Base-by-base conservation (phyloP, 2,329 filamentous ascomycete species). In the Arthrobotrys musiformis region DNA sequence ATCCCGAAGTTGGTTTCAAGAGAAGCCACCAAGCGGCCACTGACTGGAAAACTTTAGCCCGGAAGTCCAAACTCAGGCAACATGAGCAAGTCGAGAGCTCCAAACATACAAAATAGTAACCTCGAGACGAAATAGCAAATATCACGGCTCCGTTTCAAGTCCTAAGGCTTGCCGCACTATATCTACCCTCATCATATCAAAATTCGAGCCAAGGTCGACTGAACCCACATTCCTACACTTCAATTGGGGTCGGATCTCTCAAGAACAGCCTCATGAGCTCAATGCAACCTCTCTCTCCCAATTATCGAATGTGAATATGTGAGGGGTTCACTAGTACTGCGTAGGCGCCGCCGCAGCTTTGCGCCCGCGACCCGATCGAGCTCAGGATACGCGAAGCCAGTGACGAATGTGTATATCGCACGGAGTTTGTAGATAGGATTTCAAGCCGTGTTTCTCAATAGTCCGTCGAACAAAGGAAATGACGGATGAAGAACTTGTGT, bases 131-230 rank as follows among this genome's bases (percentile, higher is more conserved):
- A 30, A 50, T 17, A 15, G 52, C 30, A 58, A 40, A 56, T 56
- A 35, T 56, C 50, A 56, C 11, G 15, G 30, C 26, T 17, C 33
- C 40, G 52, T 58, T 58, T 58, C 52, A 58, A 37, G 19, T 40
- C 30, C 33, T 33, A 56, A 19, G 52, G 3, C 52, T 30, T 58
- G 52, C 52, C 52, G 52, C 52, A 58, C 11, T 28, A 35, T 37
- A 35, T 37, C 30, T 35, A 56, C 52, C 52, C 52, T 56, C 52
- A 33, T 54, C 50, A 56, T 56, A 33, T 58, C 52, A 58, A 58
- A 58, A 13, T 58, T 22, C 17, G 19, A 33, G 30, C 30, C 22
- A 58, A 33, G 35, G 13, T 44, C 6, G n/a, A 44, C 22, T 33
- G 50, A 35, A 7, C 50, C 17, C 28, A 35, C 28, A 56, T 13